phyloP scores from a whole-genome alignment of 768 basidiomycete species.

The Xerocomellus dryophilus region DNA sequence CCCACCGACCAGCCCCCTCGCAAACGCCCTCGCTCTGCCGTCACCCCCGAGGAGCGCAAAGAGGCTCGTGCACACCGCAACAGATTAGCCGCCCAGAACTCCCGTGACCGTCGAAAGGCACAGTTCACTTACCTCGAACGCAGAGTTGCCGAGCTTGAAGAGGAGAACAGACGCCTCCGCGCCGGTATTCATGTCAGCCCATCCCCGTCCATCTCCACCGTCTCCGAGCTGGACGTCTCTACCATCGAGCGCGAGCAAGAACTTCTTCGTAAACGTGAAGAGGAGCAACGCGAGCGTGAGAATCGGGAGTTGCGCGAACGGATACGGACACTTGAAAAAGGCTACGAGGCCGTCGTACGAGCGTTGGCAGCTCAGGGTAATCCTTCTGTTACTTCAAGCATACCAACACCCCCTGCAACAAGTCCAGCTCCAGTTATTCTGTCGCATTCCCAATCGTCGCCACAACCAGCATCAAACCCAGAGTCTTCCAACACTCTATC shows the following conservation, averaged over 20 bases:
- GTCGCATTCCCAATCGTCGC: slow-evolving; percentile 22
- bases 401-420: slow-evolving; percentile 15
- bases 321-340: slow-evolving; percentile 73
- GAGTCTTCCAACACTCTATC: slow-evolving; percentile 23
- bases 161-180: slow-evolving; percentile 76
- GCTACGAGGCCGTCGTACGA: slow-evolving; percentile 79
- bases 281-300: slow-evolving; percentile 53
- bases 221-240: slow-evolving; percentile 25
- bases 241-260: slow-evolving; percentile 28
- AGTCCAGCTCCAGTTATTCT: slow-evolving; percentile 8
- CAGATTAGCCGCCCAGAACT: slow-evolving; percentile 91
- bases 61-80: slow-evolving; percentile 90
- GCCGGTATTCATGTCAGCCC: slow-evolving; percentile 42
- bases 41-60: slow-evolving; percentile 72
- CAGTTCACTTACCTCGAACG: slow-evolving; percentile 70
- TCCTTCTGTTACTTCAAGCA: slow-evolving; percentile 18
- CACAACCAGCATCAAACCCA: slow-evolving; percentile 23
- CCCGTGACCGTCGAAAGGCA: slow-evolving; percentile 84
- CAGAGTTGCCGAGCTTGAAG: slow-evolving; percentile 70
- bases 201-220: slow-evolving; percentile 11
- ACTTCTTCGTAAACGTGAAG: slow-evolving; percentile 33
- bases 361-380: slow-evolving; percentile 62
- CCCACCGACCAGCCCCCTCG: slow-evolving; percentile 51
- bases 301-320: slow-evolving; percentile 74
- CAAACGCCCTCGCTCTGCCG: slow-evolving; percentile 67